These are phyloP conservation scores for Alloteropsis semialata DNA, from an alignment of 176 grass and related monocot species.

Conservation along the genomic window DNA sequence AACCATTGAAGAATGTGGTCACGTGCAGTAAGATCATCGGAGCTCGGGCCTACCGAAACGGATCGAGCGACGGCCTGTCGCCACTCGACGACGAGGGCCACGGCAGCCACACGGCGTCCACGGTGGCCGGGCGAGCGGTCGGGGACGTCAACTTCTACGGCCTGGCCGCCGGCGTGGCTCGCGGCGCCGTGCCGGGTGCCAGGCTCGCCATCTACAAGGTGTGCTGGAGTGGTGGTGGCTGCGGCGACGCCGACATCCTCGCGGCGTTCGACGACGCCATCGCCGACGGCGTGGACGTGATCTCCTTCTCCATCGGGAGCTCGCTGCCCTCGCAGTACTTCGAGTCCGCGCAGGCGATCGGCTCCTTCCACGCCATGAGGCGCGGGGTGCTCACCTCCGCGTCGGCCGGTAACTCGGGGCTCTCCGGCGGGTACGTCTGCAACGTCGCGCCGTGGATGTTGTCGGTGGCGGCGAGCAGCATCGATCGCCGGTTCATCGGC, in stretches of 20 bases:
- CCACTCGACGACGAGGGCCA: background rate
- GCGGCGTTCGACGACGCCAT: slow-evolving; percentile 12
- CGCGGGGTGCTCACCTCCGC: background rate
- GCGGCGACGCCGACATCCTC: rapidly evolving
- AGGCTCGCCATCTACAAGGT: slow-evolving; percentile 43
- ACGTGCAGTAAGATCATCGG: background rate
- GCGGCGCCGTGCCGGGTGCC: background rate
- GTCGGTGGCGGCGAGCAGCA: slow-evolving; percentile 31
- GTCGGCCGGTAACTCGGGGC: background rate
- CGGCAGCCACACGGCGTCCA: background rate
- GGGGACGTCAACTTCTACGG: background rate
- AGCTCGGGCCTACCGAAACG: background rate
- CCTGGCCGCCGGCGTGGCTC: background rate
- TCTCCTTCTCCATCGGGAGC: slow-evolving; percentile 13
- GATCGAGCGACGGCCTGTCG: background rate
- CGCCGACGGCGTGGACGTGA: background rate
- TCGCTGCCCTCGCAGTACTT: background rate
- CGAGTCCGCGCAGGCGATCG: background rate
- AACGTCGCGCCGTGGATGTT: slow-evolving; percentile 44
- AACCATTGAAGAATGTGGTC: too few species aligned
- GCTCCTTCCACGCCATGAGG: background rate
- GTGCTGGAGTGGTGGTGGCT: background rate
- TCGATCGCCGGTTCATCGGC: slow-evolving; percentile 13
- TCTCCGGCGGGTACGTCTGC: background rate
- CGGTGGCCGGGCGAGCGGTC: background rate